Base-by-base conservation (phyloP, 2,329 filamentous ascomycete genomes). In the Drechslerella coelobrocha region DNA sequence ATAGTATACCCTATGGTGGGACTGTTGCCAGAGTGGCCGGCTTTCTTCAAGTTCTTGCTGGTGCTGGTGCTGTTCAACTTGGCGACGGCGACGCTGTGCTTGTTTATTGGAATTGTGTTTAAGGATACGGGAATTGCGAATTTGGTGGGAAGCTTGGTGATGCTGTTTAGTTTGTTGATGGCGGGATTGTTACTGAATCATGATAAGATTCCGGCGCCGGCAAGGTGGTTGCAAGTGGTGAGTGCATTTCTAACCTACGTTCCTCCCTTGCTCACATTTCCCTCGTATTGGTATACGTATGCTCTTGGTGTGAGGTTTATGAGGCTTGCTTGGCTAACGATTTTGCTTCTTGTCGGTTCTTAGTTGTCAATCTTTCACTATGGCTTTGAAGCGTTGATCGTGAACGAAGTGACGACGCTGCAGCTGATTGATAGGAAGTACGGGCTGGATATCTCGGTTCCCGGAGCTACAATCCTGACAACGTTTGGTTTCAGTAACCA, bases 1-100 rank as follows among this genome's bases (percentile, higher is more conserved):
- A 97, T 99, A 72, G 87, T 99, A 21, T 99, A 99, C 78, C 94
- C 94, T 0, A 99, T 99, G 94, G 96, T 92, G 0, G 94, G 94
- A 1, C 83, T 99, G 12, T 88, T 95, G 21, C 86, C 94, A 0
- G 89, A 92, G 62, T 88, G 86, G 78, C 81, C 85, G 1, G 89
- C 96, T 77, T 99, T 99, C 79, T 85, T 93, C 78, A 91, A 89
- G 74, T 99, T 99, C 77, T 86, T 97, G 74, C 82, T 97, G 2
- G 91, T 97, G 59, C 83, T 99, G 47, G 91, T 97, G 0, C 84
- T 99, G 19, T 99, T 99, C 83, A 99, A 99, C 78, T 83, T 99
- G 26, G 93, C 94, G 0, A 93, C 94, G 0, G 91, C 94, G 0
- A 89, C 89, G 31, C 94, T 99, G 72, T 97, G 92, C 78, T 83